Base-by-base conservation (phyloP, 2,329 filamentous ascomycete species). In the Epichloe scottii region DNA sequence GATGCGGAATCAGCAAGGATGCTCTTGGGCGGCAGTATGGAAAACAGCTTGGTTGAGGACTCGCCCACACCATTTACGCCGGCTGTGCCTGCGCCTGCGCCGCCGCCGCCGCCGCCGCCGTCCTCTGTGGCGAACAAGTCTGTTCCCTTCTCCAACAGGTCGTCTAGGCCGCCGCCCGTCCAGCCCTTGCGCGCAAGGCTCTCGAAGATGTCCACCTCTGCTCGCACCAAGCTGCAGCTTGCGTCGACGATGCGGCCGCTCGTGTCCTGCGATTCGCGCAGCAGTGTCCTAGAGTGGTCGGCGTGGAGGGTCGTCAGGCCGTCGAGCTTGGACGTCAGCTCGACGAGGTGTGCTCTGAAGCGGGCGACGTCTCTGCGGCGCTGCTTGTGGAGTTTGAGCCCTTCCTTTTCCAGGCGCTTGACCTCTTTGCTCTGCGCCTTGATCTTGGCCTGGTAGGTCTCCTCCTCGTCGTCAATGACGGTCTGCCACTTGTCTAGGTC, bases 201-300 rank as follows among this genome's bases (percentile, higher is more conserved):
- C 67, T 85, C 82, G 52, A 84, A 84, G 30, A 85, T 85, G 64
- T 85, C 82, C 19, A 85, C 78, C 66, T 85, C 82, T 50, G 82
- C 82, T 17, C 82, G 71, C 12, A 84, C 81, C 11, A 85, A 71
- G 54, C 77, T 80, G 59, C 81, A 83, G 59, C 78, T 77, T 17
- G 80, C 79, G 51, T 85, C 81, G 17, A 83, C 73, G 57, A 85
- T 82, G 56, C 72, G 71, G 26, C 66, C 70, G 58, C 79, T 82
- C 56, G 80, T 81, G 57, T 83, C 80, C 63, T 85, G 81, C 60
- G 78, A 79, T 61, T 84, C 81, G 53, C 78, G 68, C 50, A 85
- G 64, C 56, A 84, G 58, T 0, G 75, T 74, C 33, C 76, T 69
- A n/a, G 79, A 75, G 60, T 85, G 81, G 51, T 76, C 73, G 17